phyloP scores from a whole-genome alignment of 306 rosid species.

The Aeschynomene evenia region DNA sequence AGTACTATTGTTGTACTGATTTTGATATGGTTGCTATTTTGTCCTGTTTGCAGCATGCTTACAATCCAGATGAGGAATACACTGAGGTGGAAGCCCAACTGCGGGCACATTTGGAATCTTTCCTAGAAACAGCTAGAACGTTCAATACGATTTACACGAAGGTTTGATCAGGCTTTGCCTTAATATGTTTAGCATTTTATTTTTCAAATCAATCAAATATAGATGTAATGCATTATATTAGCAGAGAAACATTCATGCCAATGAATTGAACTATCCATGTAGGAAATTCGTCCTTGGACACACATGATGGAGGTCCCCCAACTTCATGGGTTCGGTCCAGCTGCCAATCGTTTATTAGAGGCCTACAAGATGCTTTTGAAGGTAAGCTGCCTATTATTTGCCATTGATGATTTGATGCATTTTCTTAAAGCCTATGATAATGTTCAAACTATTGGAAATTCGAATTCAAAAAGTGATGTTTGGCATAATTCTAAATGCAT shows the following conservation, averaged over 20 bases:
- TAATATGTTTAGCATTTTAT: constrained; percentile 1
- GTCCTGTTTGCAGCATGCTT: constrained; percentile 62
- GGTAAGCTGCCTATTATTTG: constrained; percentile 47
- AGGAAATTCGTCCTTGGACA: constrained; percentile 99
- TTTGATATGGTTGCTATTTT: constrained; percentile 19
- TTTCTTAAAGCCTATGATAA: neutral
- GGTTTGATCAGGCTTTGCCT: constrained; percentile 43
- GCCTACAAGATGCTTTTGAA: constrained; percentile 95
- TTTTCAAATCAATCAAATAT: constrained; percentile 11
- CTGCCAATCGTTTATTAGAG: constrained; percentile 92
- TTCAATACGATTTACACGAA: constrained; percentile 87
- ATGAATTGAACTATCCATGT: neutral
- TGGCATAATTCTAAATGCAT: neutral
- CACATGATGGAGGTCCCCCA: constrained; percentile 99
- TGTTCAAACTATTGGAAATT: neutral
- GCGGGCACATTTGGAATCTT: constrained; percentile 82
- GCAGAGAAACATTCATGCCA: constrained; percentile 10
- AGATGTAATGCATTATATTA: neutral
- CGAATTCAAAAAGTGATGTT: constrained; percentile 5
- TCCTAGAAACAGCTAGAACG: constrained; percentile 91
- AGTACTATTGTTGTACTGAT: constrained; percentile 13
- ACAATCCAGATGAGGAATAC: constrained; percentile 92
- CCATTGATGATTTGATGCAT: neutral
- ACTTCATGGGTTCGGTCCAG: constrained; percentile 97
- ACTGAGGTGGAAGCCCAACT: constrained; percentile 80